Evolutionary conservation across 768 basidiomycete genomes (phyloP), one percentile per base, ranked within the genome.

Genomic region (Podaxis sp.): DNA sequence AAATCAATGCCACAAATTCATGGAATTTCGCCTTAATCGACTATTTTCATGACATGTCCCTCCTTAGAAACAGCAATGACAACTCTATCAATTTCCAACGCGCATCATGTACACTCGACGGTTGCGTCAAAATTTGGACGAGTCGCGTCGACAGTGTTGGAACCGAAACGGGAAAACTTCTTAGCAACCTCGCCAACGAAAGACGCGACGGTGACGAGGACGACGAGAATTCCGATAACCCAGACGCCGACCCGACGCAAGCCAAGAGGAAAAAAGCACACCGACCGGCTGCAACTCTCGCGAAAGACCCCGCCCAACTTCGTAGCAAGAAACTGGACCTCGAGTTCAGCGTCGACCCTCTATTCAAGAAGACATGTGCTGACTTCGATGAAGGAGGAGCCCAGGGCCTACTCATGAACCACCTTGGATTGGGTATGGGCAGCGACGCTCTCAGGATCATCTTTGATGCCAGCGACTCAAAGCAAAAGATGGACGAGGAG

Each of bases 101-200:
- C 71, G 97, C 97, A 17, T 96, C 94, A 0, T 96, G 89, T 72
- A 99, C 97, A 0, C 85, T 99, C 24, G 97, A 99, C 64, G 97
- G 97, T 2, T 99, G 97, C 74, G 95, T 99, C 74, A 99, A 99
- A 78, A 98, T 99, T 65, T 99, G 96, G 95, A 99, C 96, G 6
- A 94, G 91, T 68, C 89, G 97, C 53, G 96, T 99, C 44, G 97
- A 99, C 74, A 93, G 90, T 65, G 95, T 99, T 38, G 94, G 93
- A 24, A 96, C 94, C 0, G 96, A 99, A 75, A 98, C 96, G 0
- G 95, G 95, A 28, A 98, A 97, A 73, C 83, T 99, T 10, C 81
- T 98, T 61, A 93, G 89, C 69, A 98, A 98, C 70, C 85, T 99
- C 24, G 89, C 87, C 17, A 79, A 82, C 56, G 82, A 80, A 33